These are phyloP conservation scores for Aspergillus conjunctus DNA, from an alignment of 495 filamentous ascomycete species.

Conservation along the genomic window DNA sequence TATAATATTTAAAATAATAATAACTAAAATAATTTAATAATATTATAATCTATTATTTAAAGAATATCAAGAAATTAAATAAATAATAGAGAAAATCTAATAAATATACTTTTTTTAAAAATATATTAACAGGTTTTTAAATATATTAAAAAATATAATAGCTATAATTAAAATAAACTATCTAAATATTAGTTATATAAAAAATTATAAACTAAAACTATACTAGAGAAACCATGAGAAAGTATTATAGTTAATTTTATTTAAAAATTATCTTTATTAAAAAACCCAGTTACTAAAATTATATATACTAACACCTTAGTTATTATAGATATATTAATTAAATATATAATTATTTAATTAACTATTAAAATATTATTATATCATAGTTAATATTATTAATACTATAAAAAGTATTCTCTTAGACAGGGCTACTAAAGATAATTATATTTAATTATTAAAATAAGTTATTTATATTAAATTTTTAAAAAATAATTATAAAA, in stretches of 20 bases:
- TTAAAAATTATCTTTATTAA: background rate
- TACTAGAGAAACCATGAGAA: background rate
- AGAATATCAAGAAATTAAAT: background rate
- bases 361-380: background rate
- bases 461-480: too few species aligned
- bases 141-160: background rate
- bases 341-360: constrained; percentile 2
- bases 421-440: too few species aligned
- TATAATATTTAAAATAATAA: background rate
- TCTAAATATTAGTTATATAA: too few species aligned
- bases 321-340: background rate
- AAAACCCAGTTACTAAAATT: background rate
- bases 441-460: too few species aligned
- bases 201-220: background rate
- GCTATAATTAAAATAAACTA: too few species aligned
- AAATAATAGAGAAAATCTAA: background rate
- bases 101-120: background rate
- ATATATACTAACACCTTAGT: background rate
- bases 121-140: background rate
- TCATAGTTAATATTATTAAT: too few species aligned
- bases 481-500: too few species aligned
- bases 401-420: too few species aligned
- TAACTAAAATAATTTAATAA: too few species aligned
- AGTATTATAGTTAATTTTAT: background rate
- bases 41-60: constrained; percentile 12